Base-by-base conservation (phyloP, 1,284 basidiomycete species). In the Clitocybe nebularis region DNA sequence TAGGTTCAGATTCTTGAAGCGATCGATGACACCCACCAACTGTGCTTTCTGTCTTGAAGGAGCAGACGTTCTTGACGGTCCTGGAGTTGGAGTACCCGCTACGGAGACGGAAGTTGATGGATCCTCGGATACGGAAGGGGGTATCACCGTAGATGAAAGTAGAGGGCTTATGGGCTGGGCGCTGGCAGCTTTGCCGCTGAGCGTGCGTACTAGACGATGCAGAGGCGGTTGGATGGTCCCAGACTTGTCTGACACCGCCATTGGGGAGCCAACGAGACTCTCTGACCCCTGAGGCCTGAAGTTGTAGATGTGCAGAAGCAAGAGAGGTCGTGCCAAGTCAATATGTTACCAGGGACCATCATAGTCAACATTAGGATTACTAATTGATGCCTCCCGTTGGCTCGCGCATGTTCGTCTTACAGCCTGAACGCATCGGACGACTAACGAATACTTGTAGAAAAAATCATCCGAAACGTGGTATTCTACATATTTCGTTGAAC, bases 1-100 rank as follows among this genome's bases (percentile, higher is more conserved):
- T 36, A 24, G 19, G 29, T 28, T 32, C 9, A 52, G n/a, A 13
- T 33, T 35, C 34, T 37, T 43, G 19, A 52, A 42, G 17, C 43
- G 44, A 17, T 49, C 36, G 3, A 51, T 25, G 9, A 47, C 23
- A 1, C 22, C 36, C 7, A 36, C 24, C 8, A 47, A 30, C 9
- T 43, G 14, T 0, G 22, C 28, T 6, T 36, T 37, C 25, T 45
- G 29, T 24, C 33, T 41, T 16, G 42, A n/a, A n/a, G n/a, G n/a
- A n/a, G n/a, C n/a, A n/a, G n/a, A n/a, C n/a, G 9, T 14, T 14
- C 29, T 6, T 32, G 29, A 14, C 14, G 11, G 5, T 32, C 29
- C 29, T n/a, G 29, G 7, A 32, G 13, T 3, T 32, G 29, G 29
- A 16, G 6, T 32, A 9, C 14, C 29, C 14, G 14, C 19, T 13